These are phyloP conservation scores for Hippophae tibetana DNA, from an alignment of 306 rosid genomes.

Conservation along the genomic window DNA sequence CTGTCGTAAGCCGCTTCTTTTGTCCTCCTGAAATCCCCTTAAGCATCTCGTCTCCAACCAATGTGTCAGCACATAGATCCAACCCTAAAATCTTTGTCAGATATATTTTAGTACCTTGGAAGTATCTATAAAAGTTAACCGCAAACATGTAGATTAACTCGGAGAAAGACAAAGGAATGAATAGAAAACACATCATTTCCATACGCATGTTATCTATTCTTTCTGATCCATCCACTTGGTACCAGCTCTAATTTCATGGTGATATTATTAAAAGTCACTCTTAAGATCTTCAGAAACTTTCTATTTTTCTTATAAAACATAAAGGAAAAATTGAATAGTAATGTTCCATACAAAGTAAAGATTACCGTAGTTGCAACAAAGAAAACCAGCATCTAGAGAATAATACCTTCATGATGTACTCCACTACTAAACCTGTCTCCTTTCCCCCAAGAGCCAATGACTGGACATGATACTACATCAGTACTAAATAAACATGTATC, in stretches of 20 bases:
- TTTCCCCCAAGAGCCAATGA: constrained; percentile 88
- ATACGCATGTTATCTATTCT: background rate
- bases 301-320: too few relatives aligned
- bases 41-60: constrained; percentile 99
- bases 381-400: constrained; percentile 29
- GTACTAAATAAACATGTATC: constrained; percentile 2
- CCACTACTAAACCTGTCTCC: constrained; percentile 76
- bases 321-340: background rate
- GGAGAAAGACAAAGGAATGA: background rate
- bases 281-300: too few relatives aligned
- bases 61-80: constrained; percentile 96
- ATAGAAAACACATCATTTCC: background rate
- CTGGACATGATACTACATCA: constrained; percentile 26
- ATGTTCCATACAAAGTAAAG: background rate
- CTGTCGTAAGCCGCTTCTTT: constrained; percentile 98
- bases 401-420: constrained; percentile 88
- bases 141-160: background rate
- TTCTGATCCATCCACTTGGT: too few relatives aligned
- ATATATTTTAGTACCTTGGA: constrained; percentile 44
- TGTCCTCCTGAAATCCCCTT: constrained; percentile 99
- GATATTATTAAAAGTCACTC: too few relatives aligned
- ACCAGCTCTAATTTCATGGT: too few relatives aligned
- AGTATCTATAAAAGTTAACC: background rate
- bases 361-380: background rate
- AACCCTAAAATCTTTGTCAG: constrained; percentile 95